Base-by-base conservation (phyloP, 768 basidiomycete genomes). In the Artomyces pyxidatus region DNA sequence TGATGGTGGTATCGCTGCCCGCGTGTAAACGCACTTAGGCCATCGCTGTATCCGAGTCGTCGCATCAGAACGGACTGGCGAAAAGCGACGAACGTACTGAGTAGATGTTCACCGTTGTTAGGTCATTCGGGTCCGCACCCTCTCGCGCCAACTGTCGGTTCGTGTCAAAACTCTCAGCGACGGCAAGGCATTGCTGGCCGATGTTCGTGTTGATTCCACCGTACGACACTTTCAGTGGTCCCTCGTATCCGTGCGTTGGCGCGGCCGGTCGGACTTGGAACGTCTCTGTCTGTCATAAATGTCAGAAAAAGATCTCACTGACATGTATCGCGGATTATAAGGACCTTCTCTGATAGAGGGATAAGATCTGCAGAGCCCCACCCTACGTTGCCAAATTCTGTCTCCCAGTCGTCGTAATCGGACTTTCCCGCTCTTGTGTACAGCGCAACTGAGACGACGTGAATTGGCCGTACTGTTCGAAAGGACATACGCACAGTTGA, bases 331-430 rank as follows among this genome's bases (percentile, higher is more conserved):
- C 7, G 19, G 7, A 8, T 4, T 14, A 49, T 8, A 9, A 45
- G 8, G 48, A 76, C 83, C 72, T 83, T 82, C 54, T 67, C 74
- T 25, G 81, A 53, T 11, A 83, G 63, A 0, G 82, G 81, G 26
- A 84, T 72, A 4, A 85, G 58, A 25, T 77, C 66, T 42, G 69
- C 65, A 0, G 77, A 76, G 4, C 79, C 69, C 83, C 83, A 85
- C 2, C 81, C 83, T 1, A 71, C 62, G 58, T 83, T 83, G 4
- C 68, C 69, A 22, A 75, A 61, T 2, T 67, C 59, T 1, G 35
- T 53, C 52, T 75, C 73, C 83, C 82, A 84, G 45, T 77, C 77
- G 52, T 85, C 78, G 42, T 77, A 83, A 58, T 85, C 83, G 0
- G 80, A 82, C 1, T 78, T 75, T 7, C 77, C 62, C 14, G 78